Conservation (phyloP, 1,284 basidiomycete genomes). For the Leucoagaricus sp. region DNA sequence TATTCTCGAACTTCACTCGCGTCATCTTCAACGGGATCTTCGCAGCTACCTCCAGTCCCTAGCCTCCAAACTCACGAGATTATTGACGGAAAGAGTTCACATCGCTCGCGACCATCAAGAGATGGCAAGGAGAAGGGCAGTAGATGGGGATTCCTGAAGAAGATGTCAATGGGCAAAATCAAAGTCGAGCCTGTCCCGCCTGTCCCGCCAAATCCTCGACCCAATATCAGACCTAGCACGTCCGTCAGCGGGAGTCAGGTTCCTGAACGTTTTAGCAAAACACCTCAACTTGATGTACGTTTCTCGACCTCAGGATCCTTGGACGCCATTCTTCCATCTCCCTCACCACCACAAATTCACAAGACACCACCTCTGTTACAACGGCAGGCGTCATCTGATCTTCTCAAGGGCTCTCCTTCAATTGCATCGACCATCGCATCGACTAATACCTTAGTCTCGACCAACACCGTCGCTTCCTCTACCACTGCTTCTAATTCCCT, state of each 20-base stretch:
- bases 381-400: constrained; percentile 25
- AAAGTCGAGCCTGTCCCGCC: constrained; percentile 46
- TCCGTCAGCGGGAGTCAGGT: constrained; percentile 24
- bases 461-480: constrained; percentile 20
- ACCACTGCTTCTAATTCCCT: constrained; percentile 38
- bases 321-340: constrained; percentile 35
- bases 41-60: constrained; percentile 10
- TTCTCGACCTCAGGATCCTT: constrained; percentile 67
- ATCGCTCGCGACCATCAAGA: constrained; percentile 35
- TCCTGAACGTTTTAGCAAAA: constrained; percentile 35
- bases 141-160: constrained; percentile 93
- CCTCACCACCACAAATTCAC: constrained; percentile 29
- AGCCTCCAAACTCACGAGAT: constrained; percentile 24
- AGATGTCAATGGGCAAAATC: constrained; percentile 94
- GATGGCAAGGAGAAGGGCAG: constrained; percentile 61
- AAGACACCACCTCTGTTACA: constrained; percentile 26
- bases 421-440: constrained; percentile 16
- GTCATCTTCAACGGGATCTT: constrained; percentile 20
- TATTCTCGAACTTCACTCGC: constrained; percentile 25
- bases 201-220: constrained; percentile 21
- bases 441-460: constrained; percentile 11
- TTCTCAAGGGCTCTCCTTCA: constrained; percentile 22
- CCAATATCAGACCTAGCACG: constrained; percentile 28
- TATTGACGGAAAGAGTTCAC: constrained; percentile 29
- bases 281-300: constrained; percentile 67